Evolutionary conservation across 768 basidiomycete genomes (phyloP).

Genomic region (Rhodocollybia butyracea): DNA sequence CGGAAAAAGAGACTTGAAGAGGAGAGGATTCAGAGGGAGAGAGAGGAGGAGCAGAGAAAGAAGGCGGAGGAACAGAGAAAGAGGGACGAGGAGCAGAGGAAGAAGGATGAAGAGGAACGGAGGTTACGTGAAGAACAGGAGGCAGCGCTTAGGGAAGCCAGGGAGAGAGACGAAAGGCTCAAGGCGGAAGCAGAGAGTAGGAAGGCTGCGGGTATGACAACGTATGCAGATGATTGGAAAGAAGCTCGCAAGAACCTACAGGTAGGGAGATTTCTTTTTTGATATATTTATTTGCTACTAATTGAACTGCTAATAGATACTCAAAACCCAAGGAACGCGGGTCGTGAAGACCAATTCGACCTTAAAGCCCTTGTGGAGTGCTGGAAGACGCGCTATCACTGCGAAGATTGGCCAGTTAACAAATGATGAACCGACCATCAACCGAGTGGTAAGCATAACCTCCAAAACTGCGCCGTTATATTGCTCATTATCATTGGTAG

Average conservation of each 20-base stretch:
- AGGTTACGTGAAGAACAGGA: constrained; percentile 31
- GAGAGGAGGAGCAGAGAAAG: constrained; percentile 42
- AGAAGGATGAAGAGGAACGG: constrained; percentile 26
- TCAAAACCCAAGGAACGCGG: constrained; percentile 66
- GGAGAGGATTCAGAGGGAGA: constrained; percentile 43
- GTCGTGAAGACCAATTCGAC: constrained; percentile 56
- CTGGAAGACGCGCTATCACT: constrained; percentile 72
- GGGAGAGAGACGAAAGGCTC: constrained; percentile 32
- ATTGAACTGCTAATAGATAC: constrained; percentile 31
- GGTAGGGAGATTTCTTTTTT: too few species aligned
- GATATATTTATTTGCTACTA: too few species aligned
- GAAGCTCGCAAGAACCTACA: constrained; percentile 49
- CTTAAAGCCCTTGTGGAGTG: constrained; percentile 60
- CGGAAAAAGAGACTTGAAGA: constrained; percentile 45
- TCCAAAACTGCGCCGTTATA: background rate
- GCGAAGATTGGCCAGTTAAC: constrained; percentile 89
- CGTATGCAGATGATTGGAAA: constrained; percentile 64
- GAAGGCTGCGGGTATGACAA: constrained; percentile 46
- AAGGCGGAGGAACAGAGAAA: constrained; percentile 37
- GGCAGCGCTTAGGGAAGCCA: constrained; percentile 19
- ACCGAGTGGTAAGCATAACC: constrained; percentile 55
- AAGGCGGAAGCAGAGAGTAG: constrained; percentile 37
- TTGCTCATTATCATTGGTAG: constrained; percentile 20
- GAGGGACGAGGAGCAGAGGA: constrained; percentile 39
- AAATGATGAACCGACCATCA: constrained; percentile 58